phyloP scores from a whole-genome alignment of 306 rosid genomes.

The Quillaja saponaria region DNA sequence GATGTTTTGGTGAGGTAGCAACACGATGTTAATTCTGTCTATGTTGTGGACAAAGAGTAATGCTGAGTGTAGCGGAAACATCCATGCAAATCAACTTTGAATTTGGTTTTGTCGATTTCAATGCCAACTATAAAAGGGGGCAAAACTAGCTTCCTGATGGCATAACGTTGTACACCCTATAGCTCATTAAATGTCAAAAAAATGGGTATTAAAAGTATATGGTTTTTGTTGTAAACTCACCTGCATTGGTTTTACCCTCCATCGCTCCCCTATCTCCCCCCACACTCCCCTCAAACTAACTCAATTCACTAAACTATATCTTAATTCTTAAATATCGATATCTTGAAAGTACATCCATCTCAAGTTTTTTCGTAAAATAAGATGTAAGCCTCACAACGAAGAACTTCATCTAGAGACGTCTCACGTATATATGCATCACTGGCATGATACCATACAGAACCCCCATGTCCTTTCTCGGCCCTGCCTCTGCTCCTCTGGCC shows the following conservation, averaged over 20 bases:
- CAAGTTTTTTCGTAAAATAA: constrained; percentile 72
- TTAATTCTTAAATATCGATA: constrained; percentile 30
- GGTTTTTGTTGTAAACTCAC: constrained; percentile 49
- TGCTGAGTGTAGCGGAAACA: no score
- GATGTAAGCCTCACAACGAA: constrained; percentile 80
- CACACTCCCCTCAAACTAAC: not conserved
- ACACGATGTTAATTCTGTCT: no score
- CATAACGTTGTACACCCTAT: constrained; percentile 46
- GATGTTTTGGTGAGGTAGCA: no score
- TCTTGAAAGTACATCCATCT: constrained; percentile 31
- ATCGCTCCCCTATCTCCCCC: not conserved
- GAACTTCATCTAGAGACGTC: constrained; percentile 71
- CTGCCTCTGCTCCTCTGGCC: constrained; percentile 54
- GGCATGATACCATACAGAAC: constrained; percentile 74
- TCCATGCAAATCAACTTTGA: no score
- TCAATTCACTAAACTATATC: constrained; percentile 28
- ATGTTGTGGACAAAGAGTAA: no score
- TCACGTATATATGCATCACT: constrained; percentile 70
- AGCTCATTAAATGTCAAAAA: constrained; percentile 53
- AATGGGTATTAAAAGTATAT: constrained; percentile 55
- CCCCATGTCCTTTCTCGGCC: constrained; percentile 37
- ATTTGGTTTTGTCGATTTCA: no score
- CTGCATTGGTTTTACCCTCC: constrained; percentile 32
- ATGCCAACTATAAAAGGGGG: not conserved
- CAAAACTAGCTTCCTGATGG: constrained; percentile 35